Percentiles rank a stretch among this genome's conserved stretches.
These are phyloP conservation scores for Cucumis melo DNA, from an alignment of 306 rosid species.

Conservation along the genomic window DNA sequence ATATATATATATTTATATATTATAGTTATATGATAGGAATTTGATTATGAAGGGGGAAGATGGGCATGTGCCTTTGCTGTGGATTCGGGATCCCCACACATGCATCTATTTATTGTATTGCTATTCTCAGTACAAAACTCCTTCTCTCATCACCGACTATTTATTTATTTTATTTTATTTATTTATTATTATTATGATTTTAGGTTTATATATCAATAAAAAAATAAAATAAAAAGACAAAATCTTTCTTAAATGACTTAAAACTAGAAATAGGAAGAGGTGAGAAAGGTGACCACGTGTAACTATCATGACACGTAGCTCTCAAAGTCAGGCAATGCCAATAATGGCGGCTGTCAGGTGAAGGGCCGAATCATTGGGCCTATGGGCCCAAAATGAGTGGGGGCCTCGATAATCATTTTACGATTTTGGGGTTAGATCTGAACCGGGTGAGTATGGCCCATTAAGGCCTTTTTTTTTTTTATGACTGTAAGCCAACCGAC, in stretches of 20 bases:
- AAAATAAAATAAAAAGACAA: neutral
- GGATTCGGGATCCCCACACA: constrained; percentile 1
- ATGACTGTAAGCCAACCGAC: constrained; percentile 4
- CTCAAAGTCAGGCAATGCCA: neutral
- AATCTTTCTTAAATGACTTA: neutral
- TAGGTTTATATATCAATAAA: too few species aligned
- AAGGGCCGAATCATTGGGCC: neutral
- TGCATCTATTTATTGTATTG: neutral
- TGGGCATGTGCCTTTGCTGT: neutral
- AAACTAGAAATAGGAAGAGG: neutral
- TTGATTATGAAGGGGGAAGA: neutral
- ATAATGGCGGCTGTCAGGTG: neutral
- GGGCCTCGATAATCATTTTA: neutral
- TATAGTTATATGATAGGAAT: neutral
- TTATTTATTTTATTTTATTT: neutral
- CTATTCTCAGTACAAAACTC: neutral
- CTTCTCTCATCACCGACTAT: neutral
- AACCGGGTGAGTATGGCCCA: neutral
- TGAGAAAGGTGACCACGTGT: neutral
- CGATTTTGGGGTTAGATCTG: neutral
- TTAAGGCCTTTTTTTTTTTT: neutral
- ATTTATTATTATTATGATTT: neutral
- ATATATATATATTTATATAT: neutral
- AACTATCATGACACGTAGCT: neutral
- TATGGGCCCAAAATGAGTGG: constrained; percentile 2